Evolutionary conservation across 1,284 basidiomycete genomes (phyloP), one percentile per base, ranked within the genome.

Genomic region (Puccinia coronata): DNA sequence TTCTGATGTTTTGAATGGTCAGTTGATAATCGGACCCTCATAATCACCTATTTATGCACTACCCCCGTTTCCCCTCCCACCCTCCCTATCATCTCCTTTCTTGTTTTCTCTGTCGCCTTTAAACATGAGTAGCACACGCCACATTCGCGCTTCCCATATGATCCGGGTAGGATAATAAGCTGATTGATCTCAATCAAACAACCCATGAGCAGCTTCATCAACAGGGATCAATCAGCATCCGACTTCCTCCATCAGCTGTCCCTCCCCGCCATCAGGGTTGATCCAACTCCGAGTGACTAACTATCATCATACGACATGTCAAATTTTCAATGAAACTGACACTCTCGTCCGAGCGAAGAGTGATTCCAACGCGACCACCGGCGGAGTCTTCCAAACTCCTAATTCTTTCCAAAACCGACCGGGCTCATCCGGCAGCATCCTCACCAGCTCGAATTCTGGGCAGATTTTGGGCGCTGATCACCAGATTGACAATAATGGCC

Each of bases 1-100:
- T 57, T 73, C 71, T 59, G 71, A 73, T 73, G 53, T 73, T 73
- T 73, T 73, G 39, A 73, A 73, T 59, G 71, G 71, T 73, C 71
- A 73, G 71, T 73, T 73, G 71, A 43, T 73, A 18, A 51, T 20
- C 67, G 31, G 23, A 47, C 47, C 51, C 39, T 57, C 55, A 57
- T 39, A 73, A 73, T n/a, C 34, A 59, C 53, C 41, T 25, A 67
- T 28, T 41, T 73, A 39, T 71, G 47, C 41, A 5, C 43, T 41
- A 23, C 53, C 8, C 31, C 34, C 39, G 51, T 39, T 43, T 59
- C 9, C 20, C 11, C 53, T 36, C 53, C 34, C 14, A 34, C 39
- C 2, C 18, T 16, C 16, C 34, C 36, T 34, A 20, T 20, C 28
- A 23, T 28, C 16, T 59, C 12, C 71, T 73, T 6, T 53, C 23